Evolutionary conservation across 768 basidiomycete species (phyloP).

Genomic region (Macrolepiota dolichaula): DNA sequence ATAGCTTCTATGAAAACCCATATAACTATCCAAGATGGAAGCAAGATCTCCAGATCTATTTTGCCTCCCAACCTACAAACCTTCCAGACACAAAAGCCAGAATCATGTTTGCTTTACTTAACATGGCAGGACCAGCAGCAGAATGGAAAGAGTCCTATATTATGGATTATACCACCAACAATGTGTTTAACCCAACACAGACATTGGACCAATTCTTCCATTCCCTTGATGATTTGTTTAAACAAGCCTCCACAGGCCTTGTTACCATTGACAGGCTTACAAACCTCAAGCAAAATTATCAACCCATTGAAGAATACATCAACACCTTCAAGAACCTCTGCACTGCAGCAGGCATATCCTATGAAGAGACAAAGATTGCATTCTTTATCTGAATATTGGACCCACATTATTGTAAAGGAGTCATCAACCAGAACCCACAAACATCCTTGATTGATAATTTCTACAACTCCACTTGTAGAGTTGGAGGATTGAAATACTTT

Average conservation of each 20-base stretch:
- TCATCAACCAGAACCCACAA: not conserved
- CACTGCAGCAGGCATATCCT: not conserved
- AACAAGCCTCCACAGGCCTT: not conserved
- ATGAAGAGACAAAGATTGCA: not conserved
- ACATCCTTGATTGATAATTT: not conserved
- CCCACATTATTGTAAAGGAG: not conserved
- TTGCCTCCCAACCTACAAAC: too few relatives aligned
- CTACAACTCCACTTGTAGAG: not conserved
- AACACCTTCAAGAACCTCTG: not conserved
- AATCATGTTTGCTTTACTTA: too few relatives aligned
- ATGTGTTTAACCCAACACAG: not conserved
- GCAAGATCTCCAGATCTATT: too few relatives aligned
- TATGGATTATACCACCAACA: too few relatives aligned
- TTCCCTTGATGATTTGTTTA: not conserved
- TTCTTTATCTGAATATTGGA: not conserved
- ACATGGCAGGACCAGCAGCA: too few relatives aligned
- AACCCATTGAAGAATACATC: not conserved
- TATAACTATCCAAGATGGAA: too few relatives aligned
- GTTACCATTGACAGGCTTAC: not conserved
- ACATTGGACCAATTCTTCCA: not conserved
- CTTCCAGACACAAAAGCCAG: too few relatives aligned
- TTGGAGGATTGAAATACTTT: not conserved
- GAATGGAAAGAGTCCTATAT: too few relatives aligned
- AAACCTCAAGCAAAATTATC: not conserved
- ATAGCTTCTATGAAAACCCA: too few relatives aligned